A percentile compares a stretch with the other conserved stretches of the same genome.
phyloP scores from a whole-genome alignment of 768 basidiomycete genomes.

The Hemileccinum rubropunctum region DNA sequence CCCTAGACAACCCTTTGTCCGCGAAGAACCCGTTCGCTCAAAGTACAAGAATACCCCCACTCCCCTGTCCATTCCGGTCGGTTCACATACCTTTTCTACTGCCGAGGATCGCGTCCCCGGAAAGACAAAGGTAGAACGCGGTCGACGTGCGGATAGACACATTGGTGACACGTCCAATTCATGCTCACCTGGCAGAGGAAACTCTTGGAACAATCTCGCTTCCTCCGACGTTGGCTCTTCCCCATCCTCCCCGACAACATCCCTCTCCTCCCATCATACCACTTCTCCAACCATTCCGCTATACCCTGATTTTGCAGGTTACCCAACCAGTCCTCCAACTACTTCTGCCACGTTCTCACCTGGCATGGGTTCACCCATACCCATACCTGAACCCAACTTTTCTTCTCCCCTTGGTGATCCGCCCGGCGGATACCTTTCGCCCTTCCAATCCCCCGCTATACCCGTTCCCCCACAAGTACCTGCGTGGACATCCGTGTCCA shows the following conservation, averaged over 20 bases:
- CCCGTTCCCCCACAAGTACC: constrained; percentile 16
- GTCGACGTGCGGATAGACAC: constrained; percentile 22
- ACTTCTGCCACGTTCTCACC: constrained; percentile 11
- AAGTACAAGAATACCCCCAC: constrained; percentile 33
- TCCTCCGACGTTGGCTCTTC: constrained; percentile 21
- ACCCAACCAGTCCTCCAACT: constrained; percentile 7
- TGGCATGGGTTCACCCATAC: background rate
- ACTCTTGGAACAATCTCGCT: constrained; percentile 14
- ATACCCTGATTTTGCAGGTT: constrained; percentile 22
- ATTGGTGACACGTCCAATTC: constrained; percentile 15
- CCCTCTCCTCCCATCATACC: constrained; percentile 17
- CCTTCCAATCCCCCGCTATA: constrained; percentile 12
- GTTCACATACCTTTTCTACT: constrained; percentile 13
- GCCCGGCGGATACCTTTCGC: constrained; percentile 14
- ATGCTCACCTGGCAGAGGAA: constrained; percentile 37
- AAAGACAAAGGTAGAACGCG: constrained; percentile 26
- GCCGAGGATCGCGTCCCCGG: constrained; percentile 19
- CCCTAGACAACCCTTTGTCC: constrained; percentile 49
- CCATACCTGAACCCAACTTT: constrained; percentile 17
- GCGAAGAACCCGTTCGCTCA: constrained; percentile 44
- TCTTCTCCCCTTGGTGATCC: constrained; percentile 12
- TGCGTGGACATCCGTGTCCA: constrained; percentile 12
- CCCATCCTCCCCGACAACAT: constrained; percentile 24
- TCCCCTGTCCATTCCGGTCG: constrained; percentile 30
- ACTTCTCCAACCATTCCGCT: constrained; percentile 21